Evolutionary conservation across 345 rosid genomes (phyloP).

Genomic region (Moricandia arvensis): DNA sequence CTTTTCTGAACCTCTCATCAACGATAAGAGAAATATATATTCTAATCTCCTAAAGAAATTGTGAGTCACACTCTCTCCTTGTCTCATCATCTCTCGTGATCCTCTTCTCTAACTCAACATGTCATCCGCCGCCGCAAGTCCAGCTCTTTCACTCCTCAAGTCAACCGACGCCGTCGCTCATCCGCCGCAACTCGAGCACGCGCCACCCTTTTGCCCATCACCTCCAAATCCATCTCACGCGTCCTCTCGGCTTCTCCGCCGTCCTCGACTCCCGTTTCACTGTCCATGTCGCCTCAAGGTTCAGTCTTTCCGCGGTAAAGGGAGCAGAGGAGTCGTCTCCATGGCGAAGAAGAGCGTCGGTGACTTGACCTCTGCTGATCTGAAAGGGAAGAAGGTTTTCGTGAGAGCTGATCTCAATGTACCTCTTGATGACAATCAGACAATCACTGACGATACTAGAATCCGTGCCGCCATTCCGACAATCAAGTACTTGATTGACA

Average conservation of each 20-base stretch:
- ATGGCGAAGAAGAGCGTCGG: conserved; percentile 97
- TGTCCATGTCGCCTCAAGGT: conserved; percentile 50
- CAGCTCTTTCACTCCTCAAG: conserved; percentile 61
- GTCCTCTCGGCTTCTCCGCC: conserved; percentile 62
- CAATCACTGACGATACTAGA: conserved; percentile 88
- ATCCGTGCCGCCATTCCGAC: conserved; percentile 87
- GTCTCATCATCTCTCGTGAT: neutral
- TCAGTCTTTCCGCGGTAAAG: conserved; percentile 33
- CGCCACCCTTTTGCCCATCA: conserved; percentile 46
- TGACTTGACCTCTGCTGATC: conserved; percentile 60
- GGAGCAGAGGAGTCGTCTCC: conserved; percentile 54
- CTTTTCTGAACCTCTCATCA: conserved; percentile 49
- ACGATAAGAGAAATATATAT: conserved; percentile 50
- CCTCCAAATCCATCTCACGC: conserved; percentile 28
- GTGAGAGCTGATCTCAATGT: conserved; percentile 92
- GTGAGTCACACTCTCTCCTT: conserved; percentile 27
- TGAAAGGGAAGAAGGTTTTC: conserved; percentile 89
- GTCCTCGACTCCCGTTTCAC: conserved; percentile 53
- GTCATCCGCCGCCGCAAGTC: conserved; percentile 70
- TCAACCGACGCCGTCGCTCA: conserved; percentile 35
- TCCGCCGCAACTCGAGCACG: conserved; percentile 38
- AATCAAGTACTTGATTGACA: conserved; percentile 80
- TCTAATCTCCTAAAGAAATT: conserved; percentile 9
- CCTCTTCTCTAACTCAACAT: conserved; percentile 25
- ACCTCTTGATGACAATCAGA: conserved; percentile 82